phyloP scores from a whole-genome alignment of 1,284 basidiomycete species.

The Irpex rosettiformis region DNA sequence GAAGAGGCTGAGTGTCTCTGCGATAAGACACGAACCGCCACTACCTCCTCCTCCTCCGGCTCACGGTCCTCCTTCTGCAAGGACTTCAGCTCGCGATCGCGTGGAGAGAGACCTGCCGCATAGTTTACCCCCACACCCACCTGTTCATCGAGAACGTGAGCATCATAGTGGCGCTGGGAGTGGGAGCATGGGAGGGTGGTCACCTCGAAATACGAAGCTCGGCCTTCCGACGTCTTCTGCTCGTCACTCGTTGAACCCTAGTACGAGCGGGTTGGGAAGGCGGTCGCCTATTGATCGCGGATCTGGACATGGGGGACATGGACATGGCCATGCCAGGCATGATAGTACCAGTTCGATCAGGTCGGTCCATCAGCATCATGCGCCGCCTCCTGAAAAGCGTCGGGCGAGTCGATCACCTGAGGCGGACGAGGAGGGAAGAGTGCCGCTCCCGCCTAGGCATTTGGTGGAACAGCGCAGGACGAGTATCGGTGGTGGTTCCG shows the following conservation, averaged over 20 bases:
- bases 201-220: constrained; percentile 8
- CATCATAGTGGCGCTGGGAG: neutral
- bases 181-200: constrained; percentile 10
- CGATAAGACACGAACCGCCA: constrained; percentile 41
- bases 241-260: constrained; percentile 12
- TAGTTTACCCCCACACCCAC: constrained; percentile 5
- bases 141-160: neutral
- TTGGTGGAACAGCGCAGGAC: neutral
- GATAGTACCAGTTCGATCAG: neutral
- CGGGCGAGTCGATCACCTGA: constrained; percentile 12
- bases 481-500: constrained; percentile 2
- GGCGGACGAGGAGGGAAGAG: constrained; percentile 8
- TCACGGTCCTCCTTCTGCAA: neutral
- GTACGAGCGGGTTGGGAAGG: neutral
- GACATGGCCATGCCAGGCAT: neutral
- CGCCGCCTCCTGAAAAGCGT: constrained; percentile 8
- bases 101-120: constrained; percentile 3
- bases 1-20: constrained; percentile 45
- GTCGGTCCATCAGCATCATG: neutral
- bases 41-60: neutral
- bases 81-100: neutral
- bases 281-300: constrained; percentile 3
- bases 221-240: constrained; percentile 12
- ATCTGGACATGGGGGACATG: neutral
- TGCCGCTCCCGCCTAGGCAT: neutral